Evolutionary conservation across 2,329 filamentous ascomycete species (phyloP), one percentile per base, ranked within the genome.

Genomic region (Dactylellina sp.): DNA sequence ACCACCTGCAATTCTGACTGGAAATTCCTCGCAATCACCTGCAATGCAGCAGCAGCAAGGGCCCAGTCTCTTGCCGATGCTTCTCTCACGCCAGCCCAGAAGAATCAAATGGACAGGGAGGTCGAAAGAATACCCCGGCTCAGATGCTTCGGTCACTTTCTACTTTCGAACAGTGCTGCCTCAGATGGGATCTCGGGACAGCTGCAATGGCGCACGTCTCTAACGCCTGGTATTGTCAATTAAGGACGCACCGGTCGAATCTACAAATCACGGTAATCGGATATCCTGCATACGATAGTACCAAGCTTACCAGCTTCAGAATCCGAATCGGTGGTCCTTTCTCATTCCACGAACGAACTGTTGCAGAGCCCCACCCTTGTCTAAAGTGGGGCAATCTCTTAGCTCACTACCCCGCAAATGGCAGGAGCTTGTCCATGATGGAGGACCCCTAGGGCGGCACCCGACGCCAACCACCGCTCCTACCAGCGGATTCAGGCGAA

Each of bases 381-480:
- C 50, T 35, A 50, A 40, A 22, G 44, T 47, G 55, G 55, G 53
- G 64, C 24, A 12, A 3, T 14, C 42, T 39, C 44, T 11, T 16
- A 20, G 28, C 39, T 49, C 44, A 46, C 65, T 71, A 71, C 66
- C 66, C 66, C 66, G 52, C 59, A 60, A 64, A 63, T 35, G 42
- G 66, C 66, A 71, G 66, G 66, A 52, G 66, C 65, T 22, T 39
- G 44, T 28, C 50, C 35, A 40, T 32, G 28, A 28, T 47, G 35
- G 20, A n/a, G n/a, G 49, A n/a, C n/a, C 40, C 24, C 39, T 7
- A 24, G 37, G 49, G 25, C 50, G 39, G 42, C 52, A 20, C 5
- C 62, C 42, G 42, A 65, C 22, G 44, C 52, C 47, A 57, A 28
- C 49, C 14, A 11, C 32, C 46, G 57, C 22, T 28, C 52, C 47